phyloP scores from a whole-genome alignment of 2,329 filamentous ascomycete genomes.

The Westerdykella aurantiaca region DNA sequence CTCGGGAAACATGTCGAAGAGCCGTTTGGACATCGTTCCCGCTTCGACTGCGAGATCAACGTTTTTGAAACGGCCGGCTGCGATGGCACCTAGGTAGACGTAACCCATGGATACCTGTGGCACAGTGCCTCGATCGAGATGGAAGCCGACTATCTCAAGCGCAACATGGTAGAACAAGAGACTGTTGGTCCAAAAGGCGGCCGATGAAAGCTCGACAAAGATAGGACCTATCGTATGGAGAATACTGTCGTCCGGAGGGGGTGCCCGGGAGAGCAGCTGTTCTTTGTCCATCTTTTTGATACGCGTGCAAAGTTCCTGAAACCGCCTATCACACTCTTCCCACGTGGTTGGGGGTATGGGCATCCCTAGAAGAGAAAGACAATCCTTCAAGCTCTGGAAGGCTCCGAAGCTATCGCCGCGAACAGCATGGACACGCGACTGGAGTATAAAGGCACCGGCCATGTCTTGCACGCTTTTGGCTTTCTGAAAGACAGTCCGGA shows the following conservation, averaged over 20 bases:
- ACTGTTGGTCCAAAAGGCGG: slow-evolving; percentile 68
- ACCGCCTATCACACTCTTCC: slow-evolving; percentile 71
- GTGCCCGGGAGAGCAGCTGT: slow-evolving; percentile 34
- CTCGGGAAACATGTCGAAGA: slow-evolving; percentile 57
- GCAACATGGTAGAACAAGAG: slow-evolving; percentile 68
- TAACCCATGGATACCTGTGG: slow-evolving; percentile 66
- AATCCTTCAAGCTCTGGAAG: slow-evolving; percentile 64
- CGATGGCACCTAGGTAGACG: slow-evolving; percentile 61
- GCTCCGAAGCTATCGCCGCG: slow-evolving; percentile 65
- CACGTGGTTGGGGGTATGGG: slow-evolving; percentile 61
- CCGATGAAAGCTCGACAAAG: slow-evolving; percentile 62
- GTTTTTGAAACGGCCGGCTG: slow-evolving; percentile 65
- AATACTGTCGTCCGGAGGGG: slow-evolving; percentile 46
- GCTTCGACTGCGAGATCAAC: slow-evolving; percentile 61
- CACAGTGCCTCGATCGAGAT: slow-evolving; percentile 59
- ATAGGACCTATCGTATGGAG: slow-evolving; percentile 63
- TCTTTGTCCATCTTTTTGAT: slow-evolving; percentile 47
- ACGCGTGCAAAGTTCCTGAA: slow-evolving; percentile 46
- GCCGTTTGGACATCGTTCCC: slow-evolving; percentile 55
- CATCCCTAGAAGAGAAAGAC: slow-evolving; percentile 61
- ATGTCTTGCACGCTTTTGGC: slow-evolving; percentile 71
- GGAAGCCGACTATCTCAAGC: slow-evolving; percentile 61
- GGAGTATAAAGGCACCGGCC: slow-evolving; percentile 75
- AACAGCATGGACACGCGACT: slow-evolving; percentile 72
- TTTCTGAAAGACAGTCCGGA: slow-evolving; percentile 63